Base-by-base conservation (phyloP, 768 basidiomycete genomes). In the Porphyrellus cyaneotinctus region DNA sequence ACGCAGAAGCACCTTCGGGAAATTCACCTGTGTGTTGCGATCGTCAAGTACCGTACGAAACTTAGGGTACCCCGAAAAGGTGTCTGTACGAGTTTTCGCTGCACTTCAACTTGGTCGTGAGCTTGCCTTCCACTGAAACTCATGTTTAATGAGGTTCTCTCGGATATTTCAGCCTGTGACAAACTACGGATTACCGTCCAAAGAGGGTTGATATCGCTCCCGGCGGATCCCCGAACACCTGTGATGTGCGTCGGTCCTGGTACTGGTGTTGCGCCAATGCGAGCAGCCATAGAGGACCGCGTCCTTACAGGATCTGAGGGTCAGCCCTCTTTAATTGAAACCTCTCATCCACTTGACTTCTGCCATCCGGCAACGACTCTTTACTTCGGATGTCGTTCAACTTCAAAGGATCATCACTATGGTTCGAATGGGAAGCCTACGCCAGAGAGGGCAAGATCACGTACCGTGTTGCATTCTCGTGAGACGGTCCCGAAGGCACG, bases 311-410 rank as follows among this genome's bases (percentile, higher is more conserved):
- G 83, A 4, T 76, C 82, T 1, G 62, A 70, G 17, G 73, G 91
- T 91, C 52, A 37, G 64, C 57, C 30, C 4, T 4, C 28, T 36
- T 35, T 28, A 9, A 28, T 4, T 28, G 20, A 42, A 33, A 26
- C 9, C 2, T 26, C 26, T 8, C 8, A 1, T 13, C 2, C 1
- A n/a, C 32, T 5, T 22, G 14, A 32, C 26, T 20, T 32, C 18
- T 23, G 22, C 8, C 2, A 0, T 46, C 30, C 57, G 88, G 92
- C 79, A 7, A 95, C 91, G 55, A 82, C 75, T 0, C 76, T 97
- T 6, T 98, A 97, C 69, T 97, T 97, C 64, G 95, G 95, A 1
- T 97, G 92, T 63, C 81, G 95, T n/a, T 88, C 87, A 1, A 74
- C 77, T 0, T 43, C 55, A 1, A 83, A 88, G 59, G 95, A 98